Evolutionary conservation across 306 rosid species (phyloP).

Genomic region (Pterocarpus macrocarpus): DNA sequence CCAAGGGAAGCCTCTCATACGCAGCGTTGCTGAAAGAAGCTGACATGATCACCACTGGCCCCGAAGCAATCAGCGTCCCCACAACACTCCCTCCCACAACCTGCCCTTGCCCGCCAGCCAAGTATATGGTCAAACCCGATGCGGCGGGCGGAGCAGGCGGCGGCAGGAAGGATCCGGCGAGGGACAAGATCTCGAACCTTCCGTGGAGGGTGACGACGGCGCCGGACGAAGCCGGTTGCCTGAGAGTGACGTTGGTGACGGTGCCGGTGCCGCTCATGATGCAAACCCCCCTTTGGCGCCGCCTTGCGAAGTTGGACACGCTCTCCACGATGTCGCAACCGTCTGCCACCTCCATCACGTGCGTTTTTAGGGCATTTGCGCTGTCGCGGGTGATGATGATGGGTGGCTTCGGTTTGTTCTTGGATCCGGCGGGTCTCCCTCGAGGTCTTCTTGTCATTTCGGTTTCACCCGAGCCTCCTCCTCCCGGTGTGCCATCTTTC

Average conservation of each 20-base stretch:
- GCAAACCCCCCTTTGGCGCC: constrained; percentile 93
- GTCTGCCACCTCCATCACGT: constrained; percentile 92
- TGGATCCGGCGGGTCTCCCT: constrained; percentile 95
- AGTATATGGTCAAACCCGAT: constrained; percentile 80
- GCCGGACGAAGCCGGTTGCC: constrained; percentile 90
- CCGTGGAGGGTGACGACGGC: constrained; percentile 88
- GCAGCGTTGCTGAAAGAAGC: constrained; percentile 99
- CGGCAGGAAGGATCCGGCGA: constrained; percentile 84
- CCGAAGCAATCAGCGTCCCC: constrained; percentile 78
- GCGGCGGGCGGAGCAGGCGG: constrained; percentile 96
- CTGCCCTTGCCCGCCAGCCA: constrained; percentile 95
- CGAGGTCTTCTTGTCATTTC: constrained; percentile 77
- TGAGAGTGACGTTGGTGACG: constrained; percentile 82
- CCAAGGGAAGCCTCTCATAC: constrained; percentile 91
- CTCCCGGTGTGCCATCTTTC: constrained; percentile 38
- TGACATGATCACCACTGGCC: constrained; percentile 92
- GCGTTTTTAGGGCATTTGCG: constrained; percentile 91
- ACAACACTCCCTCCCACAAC: constrained; percentile 96
- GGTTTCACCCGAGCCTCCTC: constrained; percentile 50
- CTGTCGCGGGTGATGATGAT: constrained; percentile 96
- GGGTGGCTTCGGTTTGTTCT: constrained; percentile 96
- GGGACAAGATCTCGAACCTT: constrained; percentile 88
- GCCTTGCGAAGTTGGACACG: constrained; percentile 81
- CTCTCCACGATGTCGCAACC: constrained; percentile 90
- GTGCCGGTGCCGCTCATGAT: constrained; percentile 95